These are phyloP conservation scores for Talaromyces ruber DNA, from an alignment of 495 filamentous ascomycete species.

Conservation along the genomic window DNA sequence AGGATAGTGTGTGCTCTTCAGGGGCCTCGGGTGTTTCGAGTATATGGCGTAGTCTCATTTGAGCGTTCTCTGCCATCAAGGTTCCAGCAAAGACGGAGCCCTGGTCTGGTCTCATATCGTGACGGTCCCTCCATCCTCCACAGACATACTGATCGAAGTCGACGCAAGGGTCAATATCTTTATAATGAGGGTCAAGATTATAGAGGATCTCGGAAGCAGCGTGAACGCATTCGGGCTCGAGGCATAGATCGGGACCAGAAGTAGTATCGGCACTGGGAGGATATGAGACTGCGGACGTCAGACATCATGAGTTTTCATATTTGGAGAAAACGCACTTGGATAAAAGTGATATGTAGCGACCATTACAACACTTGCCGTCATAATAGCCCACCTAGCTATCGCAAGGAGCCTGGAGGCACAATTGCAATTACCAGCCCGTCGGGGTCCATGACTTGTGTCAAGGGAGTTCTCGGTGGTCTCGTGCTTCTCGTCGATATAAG, in stretches of 20 bases:
- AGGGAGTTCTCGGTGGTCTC: not conserved
- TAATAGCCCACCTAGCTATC: not conserved
- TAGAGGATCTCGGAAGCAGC: conserved; percentile 60
- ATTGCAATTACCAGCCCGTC: not conserved
- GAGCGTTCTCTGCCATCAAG: conserved; percentile 49
- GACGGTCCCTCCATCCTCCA: conserved; percentile 54
- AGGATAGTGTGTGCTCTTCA: conserved; percentile 23
- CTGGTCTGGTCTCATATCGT: conserved; percentile 61
- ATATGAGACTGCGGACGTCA: not conserved
- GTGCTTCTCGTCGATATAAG: not conserved
- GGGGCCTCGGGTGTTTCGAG: conserved; percentile 48
- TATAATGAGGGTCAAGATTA: conserved; percentile 57
- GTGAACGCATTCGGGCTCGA: conserved; percentile 57
- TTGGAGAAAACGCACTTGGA: not conserved
- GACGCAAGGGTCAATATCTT: conserved; percentile 57
- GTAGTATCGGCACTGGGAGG: not conserved
- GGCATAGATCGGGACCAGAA: conserved; percentile 29
- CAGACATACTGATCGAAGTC: conserved; percentile 64
- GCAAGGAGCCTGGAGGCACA: not conserved
- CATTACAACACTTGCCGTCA: not conserved
- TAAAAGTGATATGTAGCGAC: not conserved
- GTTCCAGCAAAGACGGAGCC: conserved; percentile 50
- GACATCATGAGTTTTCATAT: not conserved
- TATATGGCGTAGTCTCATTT: conserved; percentile 53
- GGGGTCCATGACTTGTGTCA: not conserved